phyloP scores from a whole-genome alignment of 2,329 filamentous ascomycete genomes.

The Xylogone sp. region DNA sequence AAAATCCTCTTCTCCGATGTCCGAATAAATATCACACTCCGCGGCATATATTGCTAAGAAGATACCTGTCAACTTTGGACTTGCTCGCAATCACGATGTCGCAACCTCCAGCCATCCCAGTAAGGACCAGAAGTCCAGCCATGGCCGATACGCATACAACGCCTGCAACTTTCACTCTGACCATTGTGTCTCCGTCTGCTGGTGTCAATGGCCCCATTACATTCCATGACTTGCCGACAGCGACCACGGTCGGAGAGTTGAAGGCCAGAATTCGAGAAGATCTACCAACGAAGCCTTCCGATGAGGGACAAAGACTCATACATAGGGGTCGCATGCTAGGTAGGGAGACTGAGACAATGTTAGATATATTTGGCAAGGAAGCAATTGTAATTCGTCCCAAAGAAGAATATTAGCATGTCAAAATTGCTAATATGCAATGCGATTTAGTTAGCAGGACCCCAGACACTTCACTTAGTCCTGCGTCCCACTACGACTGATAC shows the following conservation, averaged over 20 bases:
- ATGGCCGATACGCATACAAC: slow-evolving; percentile 11
- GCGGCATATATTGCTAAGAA: not conserved
- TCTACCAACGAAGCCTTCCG: slow-evolving; percentile 44
- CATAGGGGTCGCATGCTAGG: slow-evolving; percentile 54
- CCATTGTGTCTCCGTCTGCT: slow-evolving; percentile 56
- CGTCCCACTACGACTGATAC: slow-evolving; percentile 31
- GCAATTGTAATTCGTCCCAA: slow-evolving; percentile 35
- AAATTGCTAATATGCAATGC: slow-evolving; percentile 1
- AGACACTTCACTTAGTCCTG: slow-evolving; percentile 52
- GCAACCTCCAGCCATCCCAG: slow-evolving; percentile 3
- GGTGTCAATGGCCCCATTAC: slow-evolving; percentile 47
- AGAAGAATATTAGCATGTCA: not conserved
- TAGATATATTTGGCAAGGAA: slow-evolving; percentile 53
- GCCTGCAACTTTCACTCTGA: slow-evolving; percentile 44
- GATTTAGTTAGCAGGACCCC: slow-evolving; percentile 41
- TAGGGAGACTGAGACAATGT: slow-evolving; percentile 51
- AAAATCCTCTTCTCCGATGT: not conserved
- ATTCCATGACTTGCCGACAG: slow-evolving; percentile 44
- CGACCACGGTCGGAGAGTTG: slow-evolving; percentile 52
- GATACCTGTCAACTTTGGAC: not conserved
- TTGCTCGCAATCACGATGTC: slow-evolving; percentile 13
- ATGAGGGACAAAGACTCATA: slow-evolving; percentile 57
- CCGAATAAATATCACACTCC: not conserved
- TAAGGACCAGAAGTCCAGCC: slow-evolving; percentile 2
- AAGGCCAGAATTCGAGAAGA: slow-evolving; percentile 54